phyloP scores from a whole-genome alignment of 202 grass and related monocot genomes.

The Bolboschoenoplectus hybrid region DNA sequence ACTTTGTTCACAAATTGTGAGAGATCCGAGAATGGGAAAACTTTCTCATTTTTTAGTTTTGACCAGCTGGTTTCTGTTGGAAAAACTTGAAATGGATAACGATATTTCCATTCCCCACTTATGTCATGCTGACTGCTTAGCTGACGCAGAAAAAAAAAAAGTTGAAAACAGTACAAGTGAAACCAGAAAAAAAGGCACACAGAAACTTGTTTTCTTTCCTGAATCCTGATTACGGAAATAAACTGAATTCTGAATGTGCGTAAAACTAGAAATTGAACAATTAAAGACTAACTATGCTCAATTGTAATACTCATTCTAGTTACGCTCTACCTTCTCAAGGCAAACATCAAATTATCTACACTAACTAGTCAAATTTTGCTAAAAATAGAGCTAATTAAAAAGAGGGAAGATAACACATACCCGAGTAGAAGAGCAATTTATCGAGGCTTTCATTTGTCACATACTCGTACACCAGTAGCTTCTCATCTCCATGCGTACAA shows the following conservation, averaged over 20 bases:
- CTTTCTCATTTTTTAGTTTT: background rate
- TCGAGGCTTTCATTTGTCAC: conserved; percentile 96
- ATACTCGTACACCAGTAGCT: conserved; percentile 96
- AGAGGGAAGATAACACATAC: conserved; percentile 44
- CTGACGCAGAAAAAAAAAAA: background rate
- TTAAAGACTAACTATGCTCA: background rate
- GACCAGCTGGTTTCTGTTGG: background rate
- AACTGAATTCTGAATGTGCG: background rate
- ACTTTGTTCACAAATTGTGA: background rate
- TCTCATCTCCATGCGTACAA: conserved; percentile 67
- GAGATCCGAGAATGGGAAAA: background rate
- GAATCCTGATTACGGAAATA: background rate
- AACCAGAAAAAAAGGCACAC: background rate
- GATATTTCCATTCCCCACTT: background rate
- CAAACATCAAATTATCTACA: background rate
- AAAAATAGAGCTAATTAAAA: background rate
- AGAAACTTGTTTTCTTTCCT: background rate
- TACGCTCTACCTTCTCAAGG: background rate
- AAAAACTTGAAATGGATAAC: conserved; percentile 8
- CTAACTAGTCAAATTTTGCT: background rate
- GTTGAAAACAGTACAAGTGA: background rate
- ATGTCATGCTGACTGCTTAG: background rate
- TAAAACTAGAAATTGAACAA: background rate
- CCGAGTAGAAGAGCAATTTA: conserved; percentile 76
- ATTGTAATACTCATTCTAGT: background rate